These are phyloP conservation scores for Colletotrichum noveboracense DNA, from an alignment of 2,329 filamentous ascomycete genomes.

Conservation along the genomic window DNA sequence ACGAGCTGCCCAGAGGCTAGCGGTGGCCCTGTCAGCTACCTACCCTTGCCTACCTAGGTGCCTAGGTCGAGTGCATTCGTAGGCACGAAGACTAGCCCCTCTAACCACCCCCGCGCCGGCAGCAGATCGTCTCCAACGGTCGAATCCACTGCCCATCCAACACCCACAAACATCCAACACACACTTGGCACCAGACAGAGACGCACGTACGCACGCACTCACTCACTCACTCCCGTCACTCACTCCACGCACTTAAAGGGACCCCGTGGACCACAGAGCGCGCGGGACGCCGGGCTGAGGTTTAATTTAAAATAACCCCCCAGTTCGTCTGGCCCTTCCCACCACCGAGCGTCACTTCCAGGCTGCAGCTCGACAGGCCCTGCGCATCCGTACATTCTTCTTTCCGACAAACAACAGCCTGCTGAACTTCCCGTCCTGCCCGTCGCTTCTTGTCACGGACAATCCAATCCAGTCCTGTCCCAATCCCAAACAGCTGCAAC, in stretches of 20 bases:
- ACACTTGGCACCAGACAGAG: neutral
- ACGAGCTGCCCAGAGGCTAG: neutral
- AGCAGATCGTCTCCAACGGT: neutral
- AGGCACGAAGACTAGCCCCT: neutral
- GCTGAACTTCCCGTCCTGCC: neutral
- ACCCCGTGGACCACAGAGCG: conserved; percentile 1
- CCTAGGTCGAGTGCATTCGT: neutral
- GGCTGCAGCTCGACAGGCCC: conserved; percentile 14
- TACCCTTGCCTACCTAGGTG: neutral
- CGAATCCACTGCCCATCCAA: neutral
- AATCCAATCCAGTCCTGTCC: neutral
- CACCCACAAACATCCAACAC: neutral
- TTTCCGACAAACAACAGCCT: neutral
- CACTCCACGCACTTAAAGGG: neutral
- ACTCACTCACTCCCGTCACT: neutral
- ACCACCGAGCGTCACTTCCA: conserved; percentile 20
- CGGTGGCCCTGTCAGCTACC: neutral
- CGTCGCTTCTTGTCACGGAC: neutral
- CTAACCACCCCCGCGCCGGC: conserved; percentile 1
- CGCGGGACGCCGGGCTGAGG: conserved; percentile 10
- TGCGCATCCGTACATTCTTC: neutral
- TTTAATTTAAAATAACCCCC: conserved; percentile 19
- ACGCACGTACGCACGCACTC: neutral
- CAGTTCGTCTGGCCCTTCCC: conserved; percentile 18
- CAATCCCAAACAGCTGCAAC: neutral